These are phyloP conservation scores for Pancytospora philotis DNA, from an alignment of 371 early-diverging fungal genomes.

Conservation along the genomic window DNA sequence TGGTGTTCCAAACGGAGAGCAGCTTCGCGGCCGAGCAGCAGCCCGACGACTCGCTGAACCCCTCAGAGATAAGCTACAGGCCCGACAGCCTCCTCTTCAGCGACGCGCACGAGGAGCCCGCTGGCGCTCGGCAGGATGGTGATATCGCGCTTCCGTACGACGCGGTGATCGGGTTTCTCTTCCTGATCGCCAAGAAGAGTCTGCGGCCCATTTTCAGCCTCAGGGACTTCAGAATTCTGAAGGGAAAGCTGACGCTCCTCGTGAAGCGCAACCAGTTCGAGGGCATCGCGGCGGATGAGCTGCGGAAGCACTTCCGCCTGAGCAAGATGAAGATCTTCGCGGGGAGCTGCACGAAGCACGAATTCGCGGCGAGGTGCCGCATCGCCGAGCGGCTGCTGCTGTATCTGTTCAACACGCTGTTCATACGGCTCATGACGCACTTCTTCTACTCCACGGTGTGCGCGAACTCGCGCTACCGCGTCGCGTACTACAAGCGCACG, in stretches of 20 bases:
- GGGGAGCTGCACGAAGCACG: slow-evolving; percentile 8
- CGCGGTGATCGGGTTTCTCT: slow-evolving; percentile 45
- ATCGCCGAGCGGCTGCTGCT: slow-evolving; percentile 21
- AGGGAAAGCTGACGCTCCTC: slow-evolving; percentile 39
- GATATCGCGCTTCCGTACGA: slow-evolving; percentile 5
- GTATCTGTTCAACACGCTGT: slow-evolving; percentile 39
- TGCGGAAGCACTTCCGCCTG: slow-evolving; percentile 36
- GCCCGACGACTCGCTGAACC: background rate
- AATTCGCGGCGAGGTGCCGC: slow-evolving; percentile 7
- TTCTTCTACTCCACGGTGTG: slow-evolving; percentile 45
- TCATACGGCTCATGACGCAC: slow-evolving; percentile 33
- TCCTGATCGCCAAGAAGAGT: slow-evolving; percentile 46
- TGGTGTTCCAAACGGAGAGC: no score
- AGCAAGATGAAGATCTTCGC: slow-evolving; percentile 15
- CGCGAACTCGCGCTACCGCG: slow-evolving; percentile 24
- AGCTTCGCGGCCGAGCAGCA: background rate
- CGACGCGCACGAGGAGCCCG: background rate
- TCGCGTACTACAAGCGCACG: slow-evolving; percentile 33
- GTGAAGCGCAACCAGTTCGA: slow-evolving; percentile 48
- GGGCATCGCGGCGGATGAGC: slow-evolving; percentile 28
- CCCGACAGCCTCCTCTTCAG: background rate
- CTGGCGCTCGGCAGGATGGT: background rate
- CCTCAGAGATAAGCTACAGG: background rate
- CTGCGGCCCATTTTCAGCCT: slow-evolving; percentile 26
- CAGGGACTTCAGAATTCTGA: slow-evolving; percentile 43